These are phyloP conservation scores for Pythium pyrilobum DNA, from an alignment of 352 stramenopile species.

Conservation along the genomic window DNA sequence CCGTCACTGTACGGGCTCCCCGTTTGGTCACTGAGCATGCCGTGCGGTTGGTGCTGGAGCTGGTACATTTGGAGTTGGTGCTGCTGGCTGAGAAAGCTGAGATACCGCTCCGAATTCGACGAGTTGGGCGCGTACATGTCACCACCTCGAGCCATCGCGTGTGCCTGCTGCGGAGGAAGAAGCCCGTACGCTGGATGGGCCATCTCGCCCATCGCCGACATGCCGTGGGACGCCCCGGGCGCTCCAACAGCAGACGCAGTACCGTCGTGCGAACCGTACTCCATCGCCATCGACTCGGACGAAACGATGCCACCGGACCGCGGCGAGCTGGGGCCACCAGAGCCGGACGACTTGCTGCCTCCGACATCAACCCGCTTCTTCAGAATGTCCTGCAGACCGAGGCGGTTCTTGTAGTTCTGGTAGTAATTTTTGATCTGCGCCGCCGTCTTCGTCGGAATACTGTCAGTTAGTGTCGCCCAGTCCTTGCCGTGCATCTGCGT, in stretches of 20 bases:
- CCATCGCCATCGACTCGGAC: conserved; percentile 6
- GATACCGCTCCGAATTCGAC: conserved; percentile 69
- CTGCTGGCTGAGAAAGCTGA: conserved; percentile 83
- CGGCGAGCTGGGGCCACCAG: conserved; percentile 1
- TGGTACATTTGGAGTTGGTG: conserved; percentile 86
- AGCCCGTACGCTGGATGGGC: conserved; percentile 22
- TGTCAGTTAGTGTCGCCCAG: conserved; percentile 82
- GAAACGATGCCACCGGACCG: conserved; percentile 9
- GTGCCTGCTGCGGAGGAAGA: conserved; percentile 26
- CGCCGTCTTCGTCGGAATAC: conserved; percentile 85
- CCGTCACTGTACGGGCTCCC: conserved; percentile 48
- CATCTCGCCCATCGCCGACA: conserved; percentile 10
- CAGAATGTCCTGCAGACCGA: conserved; percentile 85
- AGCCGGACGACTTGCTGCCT: not conserved
- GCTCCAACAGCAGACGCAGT: conserved; percentile 16
- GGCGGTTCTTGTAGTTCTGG: conserved; percentile 91
- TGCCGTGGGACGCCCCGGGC: not conserved
- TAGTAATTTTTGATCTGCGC: conserved; percentile 93
- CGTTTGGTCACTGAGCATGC: conserved; percentile 23
- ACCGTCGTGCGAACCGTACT: conserved; percentile 16
- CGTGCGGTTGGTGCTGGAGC: conserved; percentile 59
- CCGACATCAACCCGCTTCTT: conserved; percentile 68
- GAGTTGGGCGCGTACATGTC: conserved; percentile 32
- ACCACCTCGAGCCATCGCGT: conserved; percentile 20
- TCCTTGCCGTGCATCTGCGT: conserved; percentile 80